Conservation (phyloP, 1,139 yeast genomes). For the Williopsis jadinii region DNA sequence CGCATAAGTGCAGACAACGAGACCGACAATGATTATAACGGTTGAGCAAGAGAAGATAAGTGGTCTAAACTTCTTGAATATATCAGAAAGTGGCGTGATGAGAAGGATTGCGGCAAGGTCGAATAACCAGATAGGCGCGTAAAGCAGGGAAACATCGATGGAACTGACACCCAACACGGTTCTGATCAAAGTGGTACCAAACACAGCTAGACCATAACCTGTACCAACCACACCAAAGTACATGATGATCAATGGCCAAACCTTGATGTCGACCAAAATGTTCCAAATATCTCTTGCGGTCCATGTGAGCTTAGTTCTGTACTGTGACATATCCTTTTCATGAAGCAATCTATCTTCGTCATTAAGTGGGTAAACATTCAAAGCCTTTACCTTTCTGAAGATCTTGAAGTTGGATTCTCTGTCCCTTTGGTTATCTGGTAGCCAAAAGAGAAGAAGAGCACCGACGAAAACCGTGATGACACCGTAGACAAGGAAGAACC, state of each 20-base stretch:
- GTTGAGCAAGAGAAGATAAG: conserved; percentile 56
- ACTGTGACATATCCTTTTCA: conserved; percentile 54
- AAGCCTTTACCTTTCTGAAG: conserved; percentile 12
- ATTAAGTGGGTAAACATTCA: conserved; percentile 35
- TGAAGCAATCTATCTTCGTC: conserved; percentile 51
- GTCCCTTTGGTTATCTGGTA: conserved; percentile 48
- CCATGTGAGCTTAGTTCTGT: conserved; percentile 44
- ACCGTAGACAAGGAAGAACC: conserved; percentile 81
- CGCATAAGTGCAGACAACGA: conserved; percentile 73
- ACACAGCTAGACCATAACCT: conserved; percentile 79
- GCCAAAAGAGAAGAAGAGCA: conserved; percentile 67
- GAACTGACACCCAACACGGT: conserved; percentile 57
- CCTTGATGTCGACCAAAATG: conserved; percentile 56
- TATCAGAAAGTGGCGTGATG: conserved; percentile 77
- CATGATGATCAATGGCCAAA: conserved; percentile 82
- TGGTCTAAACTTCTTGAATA: conserved; percentile 50
- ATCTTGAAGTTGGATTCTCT: conserved; percentile 8
- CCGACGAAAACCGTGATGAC: conserved; percentile 64
- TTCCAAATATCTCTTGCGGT: conserved; percentile 48
- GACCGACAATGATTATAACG: conserved; percentile 62
- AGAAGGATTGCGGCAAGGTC: conserved; percentile 73
- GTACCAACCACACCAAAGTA: conserved; percentile 90
- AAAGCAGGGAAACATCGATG: conserved; percentile 63
- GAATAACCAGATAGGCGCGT: conserved; percentile 88
- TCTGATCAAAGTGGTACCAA: conserved; percentile 75